These are phyloP conservation scores for Nicotiana noctiflora DNA, from an alignment of 257 asterid species.

Conservation along the genomic window DNA sequence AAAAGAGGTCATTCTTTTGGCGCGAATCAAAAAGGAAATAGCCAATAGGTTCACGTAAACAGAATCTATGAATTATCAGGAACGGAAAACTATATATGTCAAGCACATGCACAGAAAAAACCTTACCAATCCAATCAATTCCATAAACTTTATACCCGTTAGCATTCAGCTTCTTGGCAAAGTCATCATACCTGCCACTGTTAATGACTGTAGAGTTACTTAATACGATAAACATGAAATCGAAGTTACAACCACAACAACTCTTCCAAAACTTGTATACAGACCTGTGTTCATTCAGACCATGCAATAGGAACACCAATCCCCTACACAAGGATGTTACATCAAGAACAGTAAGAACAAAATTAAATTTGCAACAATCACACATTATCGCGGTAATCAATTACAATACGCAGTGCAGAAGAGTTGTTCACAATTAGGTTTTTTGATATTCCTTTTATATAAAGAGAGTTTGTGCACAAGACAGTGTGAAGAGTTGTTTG, in stretches of 20 bases:
- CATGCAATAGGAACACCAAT: constrained; percentile 64
- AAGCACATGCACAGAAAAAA: background rate
- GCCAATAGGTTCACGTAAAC: too few relatives aligned
- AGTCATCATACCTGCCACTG: constrained; percentile 75
- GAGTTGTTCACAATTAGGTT: too few relatives aligned
- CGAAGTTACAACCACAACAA: background rate
- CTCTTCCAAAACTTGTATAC: background rate
- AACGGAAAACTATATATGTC: background rate
- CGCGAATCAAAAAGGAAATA: too few relatives aligned
- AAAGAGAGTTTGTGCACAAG: too few relatives aligned
- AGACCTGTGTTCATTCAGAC: constrained; percentile 84
- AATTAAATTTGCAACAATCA: too few relatives aligned
- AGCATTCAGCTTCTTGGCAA: constrained; percentile 74
- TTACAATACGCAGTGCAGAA: too few relatives aligned
- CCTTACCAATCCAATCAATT: constrained; percentile 97
- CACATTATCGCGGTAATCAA: too few relatives aligned
- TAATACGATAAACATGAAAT: background rate
- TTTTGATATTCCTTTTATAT: too few relatives aligned
- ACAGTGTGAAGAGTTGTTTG: too few relatives aligned
- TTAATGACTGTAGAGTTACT: background rate
- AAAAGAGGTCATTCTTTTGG: too few relatives aligned
- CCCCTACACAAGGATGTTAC: constrained; percentile 39
- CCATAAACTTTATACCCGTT: constrained; percentile 86
- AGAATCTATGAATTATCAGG: background rate
- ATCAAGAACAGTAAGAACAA: too few relatives aligned